phyloP scores from a whole-genome alignment of 164 flowering plant genomes.

The Chloranthus sessilifolius region DNA sequence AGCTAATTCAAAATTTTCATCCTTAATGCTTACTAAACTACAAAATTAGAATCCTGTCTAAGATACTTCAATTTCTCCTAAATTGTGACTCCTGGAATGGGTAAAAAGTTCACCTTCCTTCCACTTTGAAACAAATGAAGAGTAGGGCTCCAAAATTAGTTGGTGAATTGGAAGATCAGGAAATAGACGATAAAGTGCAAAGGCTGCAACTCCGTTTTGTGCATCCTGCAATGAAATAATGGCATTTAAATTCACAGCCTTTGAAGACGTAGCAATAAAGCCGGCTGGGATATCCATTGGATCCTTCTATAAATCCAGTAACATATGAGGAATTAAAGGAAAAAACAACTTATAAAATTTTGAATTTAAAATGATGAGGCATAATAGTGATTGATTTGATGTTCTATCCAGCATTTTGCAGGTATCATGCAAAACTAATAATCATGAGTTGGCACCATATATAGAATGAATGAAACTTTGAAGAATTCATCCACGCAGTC shows the following conservation, averaged over 20 bases:
- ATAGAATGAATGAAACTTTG: too few relatives aligned
- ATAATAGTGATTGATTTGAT: too few relatives aligned
- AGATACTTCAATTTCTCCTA: not conserved
- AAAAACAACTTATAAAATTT: too few relatives aligned
- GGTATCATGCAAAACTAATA: not conserved
- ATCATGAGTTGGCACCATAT: not conserved
- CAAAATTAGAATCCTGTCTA: not conserved
- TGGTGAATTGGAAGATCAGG: slow-evolving; percentile 73
- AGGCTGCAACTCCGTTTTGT: slow-evolving; percentile 86
- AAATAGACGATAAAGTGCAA: slow-evolving; percentile 70
- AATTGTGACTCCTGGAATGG: not conserved
- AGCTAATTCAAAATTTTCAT: slow-evolving; percentile 4
- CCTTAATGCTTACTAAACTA: not conserved
- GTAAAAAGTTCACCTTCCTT: slow-evolving; percentile 46
- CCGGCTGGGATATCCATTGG: too few relatives aligned
- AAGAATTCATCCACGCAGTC: too few relatives aligned
- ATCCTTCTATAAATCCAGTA: too few relatives aligned
- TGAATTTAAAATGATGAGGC: too few relatives aligned
- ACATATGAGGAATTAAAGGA: too few relatives aligned
- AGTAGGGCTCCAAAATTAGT: slow-evolving; percentile 66
- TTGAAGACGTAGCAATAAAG: too few relatives aligned
- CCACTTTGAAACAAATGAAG: slow-evolving; percentile 57
- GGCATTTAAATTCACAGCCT: slow-evolving; percentile 3
- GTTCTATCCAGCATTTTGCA: too few relatives aligned
- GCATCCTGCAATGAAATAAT: slow-evolving; percentile 61